Evolutionary conservation across 2,329 filamentous ascomycete species (phyloP).

Genomic region (Colletotrichum liriopes): DNA sequence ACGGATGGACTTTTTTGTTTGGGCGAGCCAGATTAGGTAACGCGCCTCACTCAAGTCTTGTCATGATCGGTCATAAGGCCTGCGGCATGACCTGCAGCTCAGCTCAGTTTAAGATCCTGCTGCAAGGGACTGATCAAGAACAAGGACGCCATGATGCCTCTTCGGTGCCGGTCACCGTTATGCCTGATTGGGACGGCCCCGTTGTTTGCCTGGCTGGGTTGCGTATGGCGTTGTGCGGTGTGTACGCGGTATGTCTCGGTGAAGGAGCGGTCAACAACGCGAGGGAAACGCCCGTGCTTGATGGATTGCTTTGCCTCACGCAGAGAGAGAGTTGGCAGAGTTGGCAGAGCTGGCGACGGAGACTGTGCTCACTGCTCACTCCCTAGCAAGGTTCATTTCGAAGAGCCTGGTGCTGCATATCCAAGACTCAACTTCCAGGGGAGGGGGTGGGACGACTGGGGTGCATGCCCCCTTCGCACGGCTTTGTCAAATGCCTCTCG

Average conservation of each 20-base stretch:
- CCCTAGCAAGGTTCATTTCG: background rate
- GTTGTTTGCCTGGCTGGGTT: slow-evolving; percentile 4
- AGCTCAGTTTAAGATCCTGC: slow-evolving; percentile 13
- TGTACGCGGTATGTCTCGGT: slow-evolving; percentile 15
- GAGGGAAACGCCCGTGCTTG: background rate
- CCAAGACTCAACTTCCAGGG: slow-evolving; percentile 3
- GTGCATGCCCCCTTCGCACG: slow-evolving; percentile 8
- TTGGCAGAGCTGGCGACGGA: background rate
- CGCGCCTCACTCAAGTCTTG: slow-evolving; percentile 2
- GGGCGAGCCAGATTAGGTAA: background rate
- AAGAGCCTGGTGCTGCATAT: background rate
- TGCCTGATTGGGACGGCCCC: slow-evolving; percentile 6
- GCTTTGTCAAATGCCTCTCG: slow-evolving; percentile 31
- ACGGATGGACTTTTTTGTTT: background rate
- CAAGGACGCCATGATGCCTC: slow-evolving; percentile 14
- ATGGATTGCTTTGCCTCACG: background rate
- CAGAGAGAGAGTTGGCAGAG: too few relatives aligned
- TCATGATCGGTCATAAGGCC: background rate
- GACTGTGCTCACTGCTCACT: background rate
- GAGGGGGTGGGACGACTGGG: slow-evolving; percentile 8
- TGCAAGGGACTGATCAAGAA: slow-evolving; percentile 30
- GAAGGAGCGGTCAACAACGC: slow-evolving; percentile 27
- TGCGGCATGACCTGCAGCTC: slow-evolving; percentile 5
- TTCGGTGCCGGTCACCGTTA: slow-evolving; percentile 9
- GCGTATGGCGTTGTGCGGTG: slow-evolving; percentile 18